Conservation (phyloP, 2,329 filamentous ascomycete species). For the Colletotrichum ledebouriae region DNA sequence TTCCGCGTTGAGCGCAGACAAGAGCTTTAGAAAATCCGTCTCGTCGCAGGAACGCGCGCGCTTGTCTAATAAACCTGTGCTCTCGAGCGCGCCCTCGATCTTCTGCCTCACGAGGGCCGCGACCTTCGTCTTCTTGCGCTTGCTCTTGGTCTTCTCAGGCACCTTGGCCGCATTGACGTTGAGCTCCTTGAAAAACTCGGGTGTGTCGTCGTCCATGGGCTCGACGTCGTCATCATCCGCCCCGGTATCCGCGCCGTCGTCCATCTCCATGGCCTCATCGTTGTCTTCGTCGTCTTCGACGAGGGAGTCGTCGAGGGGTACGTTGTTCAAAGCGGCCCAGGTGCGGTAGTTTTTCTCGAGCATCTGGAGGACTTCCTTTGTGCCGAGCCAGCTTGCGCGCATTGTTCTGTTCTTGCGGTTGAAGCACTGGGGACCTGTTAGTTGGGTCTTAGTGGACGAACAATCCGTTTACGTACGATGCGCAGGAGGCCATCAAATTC, state of each 20-base stretch:
- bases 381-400: slow-evolving; percentile 82
- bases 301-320: slow-evolving; percentile 78
- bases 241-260: slow-evolving; percentile 58
- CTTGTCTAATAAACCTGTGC: slow-evolving; percentile 84
- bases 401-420: slow-evolving; percentile 91
- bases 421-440: slow-evolving; percentile 50
- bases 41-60: slow-evolving; percentile 90
- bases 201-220: slow-evolving; percentile 77
- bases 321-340: slow-evolving; percentile 89
- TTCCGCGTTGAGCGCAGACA: slow-evolving; percentile 88
- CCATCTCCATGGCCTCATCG: slow-evolving; percentile 56
- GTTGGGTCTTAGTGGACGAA: background rate
- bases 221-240: slow-evolving; percentile 66
- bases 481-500: slow-evolving; percentile 94
- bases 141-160: slow-evolving; percentile 71
- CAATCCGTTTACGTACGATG: slow-evolving; percentile 64
- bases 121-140: slow-evolving; percentile 84
- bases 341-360: slow-evolving; percentile 88
- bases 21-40: slow-evolving; percentile 87
- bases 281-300: slow-evolving; percentile 53
- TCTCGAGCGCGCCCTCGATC: slow-evolving; percentile 85
- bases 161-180: slow-evolving; percentile 54
- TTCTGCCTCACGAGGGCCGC: slow-evolving; percentile 87
- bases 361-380: slow-evolving; percentile 83
- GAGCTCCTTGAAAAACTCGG: slow-evolving; percentile 84